These are phyloP conservation scores for Thymus quinquecostatus DNA, from an alignment of 257 asterid genomes.

Conservation along the genomic window DNA sequence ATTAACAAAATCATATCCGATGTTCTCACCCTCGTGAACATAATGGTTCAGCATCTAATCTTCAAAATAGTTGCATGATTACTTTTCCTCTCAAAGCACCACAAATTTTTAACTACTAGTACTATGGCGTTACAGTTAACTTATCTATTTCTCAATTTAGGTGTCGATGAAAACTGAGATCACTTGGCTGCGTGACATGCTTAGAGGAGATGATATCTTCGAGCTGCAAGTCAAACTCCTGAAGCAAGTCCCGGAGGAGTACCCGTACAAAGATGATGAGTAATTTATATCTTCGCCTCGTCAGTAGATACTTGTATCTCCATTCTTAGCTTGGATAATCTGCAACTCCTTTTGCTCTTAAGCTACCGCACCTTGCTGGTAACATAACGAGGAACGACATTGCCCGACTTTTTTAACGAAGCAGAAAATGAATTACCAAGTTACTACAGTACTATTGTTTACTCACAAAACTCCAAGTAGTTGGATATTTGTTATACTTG, in stretches of 20 bases:
- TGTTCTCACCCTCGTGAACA: conserved; percentile 2
- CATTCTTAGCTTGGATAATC: conserved; percentile 26
- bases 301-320: conserved; percentile 16
- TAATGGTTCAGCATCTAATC: background rate
- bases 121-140: background rate
- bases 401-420: background rate
- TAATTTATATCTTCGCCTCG: conserved; percentile 32
- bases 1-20: too few species aligned
- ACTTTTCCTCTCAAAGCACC: conserved; percentile 11
- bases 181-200: conserved; percentile 97
- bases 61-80: background rate
- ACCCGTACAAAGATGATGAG: conserved; percentile 98
- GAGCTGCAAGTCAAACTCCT: conserved; percentile 94
- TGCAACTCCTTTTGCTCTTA: conserved; percentile 18
- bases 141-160: conserved; percentile 36
- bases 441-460: background rate
- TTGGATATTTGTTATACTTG: conserved; percentile 11
- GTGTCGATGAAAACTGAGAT: conserved; percentile 98
- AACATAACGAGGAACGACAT: conserved; percentile 1
- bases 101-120: conserved; percentile 3
- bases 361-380: conserved; percentile 14
- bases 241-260: conserved; percentile 97
- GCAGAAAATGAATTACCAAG: background rate
- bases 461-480: background rate
- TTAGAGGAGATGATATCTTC: conserved; percentile 91